Evolutionary conservation across 495 filamentous ascomycete genomes (phyloP).

Genomic region (Penicillium desertorum): DNA sequence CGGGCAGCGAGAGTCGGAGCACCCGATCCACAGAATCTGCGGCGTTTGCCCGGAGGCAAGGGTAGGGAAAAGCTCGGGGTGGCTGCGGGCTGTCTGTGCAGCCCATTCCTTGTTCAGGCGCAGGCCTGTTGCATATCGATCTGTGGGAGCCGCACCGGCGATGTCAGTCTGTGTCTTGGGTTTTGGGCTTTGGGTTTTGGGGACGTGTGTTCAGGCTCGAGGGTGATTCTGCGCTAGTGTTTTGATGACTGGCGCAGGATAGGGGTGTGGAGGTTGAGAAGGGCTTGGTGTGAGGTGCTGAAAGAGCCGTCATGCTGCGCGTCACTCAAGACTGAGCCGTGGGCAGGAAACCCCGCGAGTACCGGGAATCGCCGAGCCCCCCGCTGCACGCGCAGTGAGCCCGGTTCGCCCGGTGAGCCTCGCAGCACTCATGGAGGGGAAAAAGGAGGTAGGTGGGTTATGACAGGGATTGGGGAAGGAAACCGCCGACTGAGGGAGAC

Average conservation of each 20-base stretch:
- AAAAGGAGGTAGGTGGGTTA: slow-evolving; percentile 8
- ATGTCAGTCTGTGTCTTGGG: slow-evolving; percentile 25
- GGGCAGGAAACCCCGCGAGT: slow-evolving; percentile 5
- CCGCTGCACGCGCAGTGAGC: slow-evolving; percentile 15
- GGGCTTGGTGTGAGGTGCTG: slow-evolving; percentile 3
- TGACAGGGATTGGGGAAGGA: slow-evolving; percentile 2
- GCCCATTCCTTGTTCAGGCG: slow-evolving; percentile 68
- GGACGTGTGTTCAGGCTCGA: not conserved
- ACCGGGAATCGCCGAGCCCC: not conserved
- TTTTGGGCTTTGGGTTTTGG: slow-evolving; percentile 17
- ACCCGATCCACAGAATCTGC: slow-evolving; percentile 86
- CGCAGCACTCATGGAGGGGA: slow-evolving; percentile 24
- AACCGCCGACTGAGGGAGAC: not conserved
- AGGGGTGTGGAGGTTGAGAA: slow-evolving; percentile 28
- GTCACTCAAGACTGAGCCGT: not conserved
- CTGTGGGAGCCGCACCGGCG: slow-evolving; percentile 19
- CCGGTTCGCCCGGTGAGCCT: slow-evolving; percentile 25
- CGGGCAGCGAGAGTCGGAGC: slow-evolving; percentile 84
- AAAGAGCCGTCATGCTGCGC: not conserved
- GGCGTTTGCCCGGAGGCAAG: slow-evolving; percentile 70
- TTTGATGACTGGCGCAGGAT: slow-evolving; percentile 19
- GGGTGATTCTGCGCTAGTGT: slow-evolving; percentile 1
- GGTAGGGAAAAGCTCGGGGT: slow-evolving; percentile 71
- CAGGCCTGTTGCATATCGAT: slow-evolving; percentile 36
- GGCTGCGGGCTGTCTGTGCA: slow-evolving; percentile 58